Base-by-base conservation (phyloP, 495 filamentous ascomycete species). In the Bacidia rubella region DNA sequence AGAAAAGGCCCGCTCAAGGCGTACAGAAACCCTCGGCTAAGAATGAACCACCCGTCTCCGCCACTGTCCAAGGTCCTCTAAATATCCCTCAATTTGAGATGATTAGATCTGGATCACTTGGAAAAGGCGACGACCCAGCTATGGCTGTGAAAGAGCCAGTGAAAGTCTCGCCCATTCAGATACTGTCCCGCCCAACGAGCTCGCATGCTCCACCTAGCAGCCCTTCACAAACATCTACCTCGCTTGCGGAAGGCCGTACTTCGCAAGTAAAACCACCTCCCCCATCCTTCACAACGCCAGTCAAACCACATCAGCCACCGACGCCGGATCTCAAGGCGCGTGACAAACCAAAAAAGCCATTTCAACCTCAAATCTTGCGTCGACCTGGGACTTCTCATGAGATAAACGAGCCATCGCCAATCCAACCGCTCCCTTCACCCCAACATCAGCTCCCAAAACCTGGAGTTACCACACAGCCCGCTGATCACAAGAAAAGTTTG, bases 401-500 rank as follows among this genome's bases (percentile, higher is more conserved):
- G 17, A 19, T 63, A 19, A 54, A 57, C 20, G 62, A 62, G 20
- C 43, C 62, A 58, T 58, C 57, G 32, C 48, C 54, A 40, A 54
- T 54, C 35, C 60, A 70, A 32, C 55, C 67, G 27, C 56, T 51
- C 47, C 53, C 43, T 19, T 57, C 58, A 45, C 53, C 60, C 26
- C 39, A 53, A 47, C 49, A 53, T 23, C 22, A 19, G 5, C 32
- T 41, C 21, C 38, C 56, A 26, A 62, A 66, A 43, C 63, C 69
- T 51, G 72, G 70, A 32, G 67, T 69, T 7, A 66, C 74, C 4
- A 68, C 67, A 38, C 70, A 74, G 32, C 75, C 74, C 4, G 57
- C 65, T 2, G 78, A 85, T 10, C 86, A 92, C 51, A 80, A 73
- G 57, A 80, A 82, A 32, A 69, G 77, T 10, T 68, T 90, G 11